phyloP scores from a whole-genome alignment of 305 asterid species.

The Rubia tinctorum region DNA sequence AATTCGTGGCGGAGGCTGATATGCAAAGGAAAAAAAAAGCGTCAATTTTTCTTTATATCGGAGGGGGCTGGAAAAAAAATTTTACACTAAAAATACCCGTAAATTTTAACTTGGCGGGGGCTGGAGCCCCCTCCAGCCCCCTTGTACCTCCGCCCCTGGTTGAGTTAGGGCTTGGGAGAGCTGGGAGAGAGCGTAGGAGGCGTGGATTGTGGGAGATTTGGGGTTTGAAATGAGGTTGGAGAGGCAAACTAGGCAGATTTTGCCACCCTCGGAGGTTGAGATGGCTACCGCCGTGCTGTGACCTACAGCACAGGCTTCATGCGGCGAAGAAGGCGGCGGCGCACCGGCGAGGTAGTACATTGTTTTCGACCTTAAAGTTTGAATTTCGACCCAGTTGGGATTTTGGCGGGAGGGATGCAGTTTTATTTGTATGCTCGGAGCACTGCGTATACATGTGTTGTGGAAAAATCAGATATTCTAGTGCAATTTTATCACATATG shows the following conservation, averaged over 20 bases:
- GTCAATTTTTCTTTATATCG: too few species aligned
- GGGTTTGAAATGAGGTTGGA: constrained; percentile 74
- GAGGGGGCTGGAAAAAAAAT: too few species aligned
- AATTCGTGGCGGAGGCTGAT: too few species aligned
- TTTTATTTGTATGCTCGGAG: too few species aligned
- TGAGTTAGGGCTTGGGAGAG: constrained; percentile 72
- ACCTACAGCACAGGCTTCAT: constrained; percentile 55
- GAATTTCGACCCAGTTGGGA: not conserved
- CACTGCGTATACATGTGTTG: too few species aligned
- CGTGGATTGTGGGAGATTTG: constrained; percentile 76
- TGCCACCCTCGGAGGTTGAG: constrained; percentile 72
- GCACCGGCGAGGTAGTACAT: constrained; percentile 37
- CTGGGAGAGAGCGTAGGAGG: constrained; percentile 92
- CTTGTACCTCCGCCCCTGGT: too few species aligned
- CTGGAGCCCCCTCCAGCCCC: too few species aligned
- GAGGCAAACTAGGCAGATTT: constrained; percentile 81
- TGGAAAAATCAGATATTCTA: too few species aligned
- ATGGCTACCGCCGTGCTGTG: constrained; percentile 69
- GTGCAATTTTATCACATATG: too few species aligned
- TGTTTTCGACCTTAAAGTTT: not conserved
- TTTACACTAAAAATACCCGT: too few species aligned
- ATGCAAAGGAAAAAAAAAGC: too few species aligned
- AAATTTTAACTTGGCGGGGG: too few species aligned
- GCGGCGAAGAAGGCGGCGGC: constrained; percentile 28
- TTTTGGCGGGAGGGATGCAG: constrained; percentile 6